A percentile compares a stretch with the other conserved stretches of the same genome.
phyloP scores from a whole-genome alignment of 495 filamentous ascomycete species.

The Neurospora sp. region DNA sequence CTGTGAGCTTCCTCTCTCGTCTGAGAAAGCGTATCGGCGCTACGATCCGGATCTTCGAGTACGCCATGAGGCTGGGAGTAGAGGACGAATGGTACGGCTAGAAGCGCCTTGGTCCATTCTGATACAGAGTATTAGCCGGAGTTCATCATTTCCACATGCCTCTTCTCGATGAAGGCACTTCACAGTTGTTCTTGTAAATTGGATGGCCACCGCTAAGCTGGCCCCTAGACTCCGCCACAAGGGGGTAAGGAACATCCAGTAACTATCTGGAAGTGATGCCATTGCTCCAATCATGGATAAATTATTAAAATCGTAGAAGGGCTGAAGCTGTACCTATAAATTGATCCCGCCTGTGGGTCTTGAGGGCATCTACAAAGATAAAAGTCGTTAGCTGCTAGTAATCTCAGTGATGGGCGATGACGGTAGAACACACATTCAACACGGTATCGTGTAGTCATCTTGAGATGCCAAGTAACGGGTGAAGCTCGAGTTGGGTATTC shows the following conservation, averaged over 20 bases:
- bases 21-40: constrained; percentile 41
- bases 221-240: background rate
- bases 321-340: constrained; percentile 47
- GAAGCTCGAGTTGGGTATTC: background rate
- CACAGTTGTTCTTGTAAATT: background rate
- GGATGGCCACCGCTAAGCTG: background rate
- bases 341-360: constrained; percentile 80
- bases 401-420: background rate
- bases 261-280: background rate
- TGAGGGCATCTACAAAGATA: constrained; percentile 61
- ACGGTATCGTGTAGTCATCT: constrained; percentile 83
- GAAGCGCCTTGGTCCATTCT: constrained; percentile 69
- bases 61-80: constrained; percentile 87
- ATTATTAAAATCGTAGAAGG: background rate
- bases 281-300: background rate
- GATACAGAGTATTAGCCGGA: background rate
- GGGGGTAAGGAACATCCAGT: background rate
- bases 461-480: background rate
- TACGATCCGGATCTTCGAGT: constrained; percentile 47
- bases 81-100: constrained; percentile 94
- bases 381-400: constrained; percentile 4
- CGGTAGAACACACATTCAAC: constrained; percentile 61
- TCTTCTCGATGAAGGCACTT: background rate
- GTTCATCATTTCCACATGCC: background rate
- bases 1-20: constrained; percentile 60